Percentiles rank a stretch among this genome's conserved stretches.
Conservation (phyloP, 1,284 basidiomycete genomes). For the Trichosporon ovoides region DNA sequence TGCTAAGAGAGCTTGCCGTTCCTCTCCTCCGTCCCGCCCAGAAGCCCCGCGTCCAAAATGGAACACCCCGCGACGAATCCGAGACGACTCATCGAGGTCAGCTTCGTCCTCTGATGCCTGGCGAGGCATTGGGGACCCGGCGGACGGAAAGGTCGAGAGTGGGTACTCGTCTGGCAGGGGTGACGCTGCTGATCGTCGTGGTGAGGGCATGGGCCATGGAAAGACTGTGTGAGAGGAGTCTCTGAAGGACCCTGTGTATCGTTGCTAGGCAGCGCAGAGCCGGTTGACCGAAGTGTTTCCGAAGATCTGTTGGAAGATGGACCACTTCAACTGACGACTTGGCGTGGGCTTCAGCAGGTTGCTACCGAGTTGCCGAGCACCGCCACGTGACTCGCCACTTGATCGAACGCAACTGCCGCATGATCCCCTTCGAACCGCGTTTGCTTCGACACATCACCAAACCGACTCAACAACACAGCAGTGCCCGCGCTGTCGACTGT, state of each 20-base stretch:
- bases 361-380: background rate
- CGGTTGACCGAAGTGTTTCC: background rate
- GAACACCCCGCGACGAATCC: background rate
- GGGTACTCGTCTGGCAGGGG: background rate
- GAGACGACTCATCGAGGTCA: background rate
- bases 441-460: too few relatives aligned
- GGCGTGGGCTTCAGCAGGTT: background rate
- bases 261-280: background rate
- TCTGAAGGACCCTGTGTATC: background rate
- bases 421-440: too few relatives aligned
- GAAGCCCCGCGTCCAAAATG: background rate
- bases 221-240: background rate
- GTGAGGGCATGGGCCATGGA: background rate
- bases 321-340: background rate
- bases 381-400: conserved; percentile 7
- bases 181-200: background rate
- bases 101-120: background rate
- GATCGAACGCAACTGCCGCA: too few relatives aligned
- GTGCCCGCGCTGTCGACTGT: too few relatives aligned
- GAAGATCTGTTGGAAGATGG: conserved; percentile 3
- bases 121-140: background rate
- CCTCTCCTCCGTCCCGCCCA: background rate
- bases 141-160: background rate
- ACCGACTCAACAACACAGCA: too few relatives aligned
- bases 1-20: background rate